Evolutionary conservation across 2,329 filamentous ascomycete genomes (phyloP).

Genomic region (Biscogniauxia marginata): DNA sequence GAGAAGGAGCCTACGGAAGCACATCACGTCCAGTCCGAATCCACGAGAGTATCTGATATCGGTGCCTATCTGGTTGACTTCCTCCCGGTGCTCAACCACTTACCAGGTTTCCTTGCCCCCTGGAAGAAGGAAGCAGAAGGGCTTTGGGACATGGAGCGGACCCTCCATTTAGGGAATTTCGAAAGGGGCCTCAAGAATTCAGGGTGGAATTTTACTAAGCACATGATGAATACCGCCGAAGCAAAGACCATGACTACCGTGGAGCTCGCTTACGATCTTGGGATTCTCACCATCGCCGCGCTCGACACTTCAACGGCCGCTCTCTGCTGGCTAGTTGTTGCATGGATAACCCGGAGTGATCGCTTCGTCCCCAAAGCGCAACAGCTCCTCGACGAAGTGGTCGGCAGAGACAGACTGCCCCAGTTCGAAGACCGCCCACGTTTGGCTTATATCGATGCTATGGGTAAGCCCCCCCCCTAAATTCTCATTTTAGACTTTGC

Average conservation of each 20-base stretch:
- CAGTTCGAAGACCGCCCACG: conserved; percentile 37
- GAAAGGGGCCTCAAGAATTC: conserved; percentile 19
- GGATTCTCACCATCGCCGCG: conserved; percentile 29
- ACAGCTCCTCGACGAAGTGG: conserved; percentile 39
- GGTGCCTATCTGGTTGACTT: conserved; percentile 41
- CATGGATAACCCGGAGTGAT: conserved; percentile 25
- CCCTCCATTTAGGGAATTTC: conserved; percentile 30
- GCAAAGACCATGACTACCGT: conserved; percentile 22
- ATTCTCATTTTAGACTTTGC: background rate
- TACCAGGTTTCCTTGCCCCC: conserved; percentile 36
- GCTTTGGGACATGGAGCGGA: conserved; percentile 23
- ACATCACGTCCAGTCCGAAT: conserved; percentile 27
- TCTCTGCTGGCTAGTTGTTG: conserved; percentile 33
- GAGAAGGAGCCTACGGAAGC: conserved; percentile 28
- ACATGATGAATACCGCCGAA: conserved; percentile 21
- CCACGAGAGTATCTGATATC: conserved; percentile 27
- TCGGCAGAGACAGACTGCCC: conserved; percentile 40
- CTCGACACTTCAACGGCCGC: conserved; percentile 33
- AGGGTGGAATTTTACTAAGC: conserved; percentile 34
- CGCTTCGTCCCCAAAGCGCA: conserved; percentile 37
- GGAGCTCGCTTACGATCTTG: conserved; percentile 35
- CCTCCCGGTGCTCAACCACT: conserved; percentile 39
- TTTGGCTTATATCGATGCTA: conserved; percentile 42
- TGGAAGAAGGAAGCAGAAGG: conserved; percentile 34
- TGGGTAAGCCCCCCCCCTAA: conserved; percentile 16